Evolutionary conservation across 768 basidiomycete genomes (phyloP), one percentile per base, ranked within the genome.

Genomic region (Boletus rubroflammeus): DNA sequence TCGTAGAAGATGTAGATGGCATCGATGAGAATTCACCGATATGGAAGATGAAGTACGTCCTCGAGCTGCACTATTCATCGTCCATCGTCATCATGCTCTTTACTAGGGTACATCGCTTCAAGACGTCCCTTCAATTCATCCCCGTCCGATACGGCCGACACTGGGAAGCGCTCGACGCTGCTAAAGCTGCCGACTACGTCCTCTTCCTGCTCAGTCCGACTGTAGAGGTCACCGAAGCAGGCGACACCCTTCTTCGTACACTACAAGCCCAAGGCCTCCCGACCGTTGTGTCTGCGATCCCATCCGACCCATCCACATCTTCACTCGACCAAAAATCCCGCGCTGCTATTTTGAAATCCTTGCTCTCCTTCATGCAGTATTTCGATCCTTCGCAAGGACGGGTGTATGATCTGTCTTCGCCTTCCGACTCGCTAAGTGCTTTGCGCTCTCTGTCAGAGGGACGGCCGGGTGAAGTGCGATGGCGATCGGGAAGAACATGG

Each of bases 291-390:
- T 81, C 92, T 25, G 84, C 88, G 23, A 79, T 93, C 41, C 76
- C 85, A 17, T 78, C 85, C 6, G 75, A 81, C 51, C 56, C 73
- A 13, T 62, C 74, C 3, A 69, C 78, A 42, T 59, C 74, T 6
- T 59, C 74, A 2, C 68, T 82, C 39, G 87, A 86, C 53, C 60
- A 73, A 6, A 93, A 93, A 72, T 73, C 81, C 31, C 83, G 82
- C 29, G 63, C 82, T 2, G 82, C 81, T 17, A 80, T 93, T 44
- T 73, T 92, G 51, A 94, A 92, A 73, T 97, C 93, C 1, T 78
- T 98, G 5, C 79, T 96, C 9, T 97, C 94, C 10, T 99, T 98
- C 76, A 85, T 95, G 53, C 86, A 87, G 59, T 98, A 98, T 73
- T 99, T 98, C 70, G 90, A 91, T 55, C 96, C 96, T 2, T 77